Percentiles rank a stretch among this genome's conserved stretches.
These are phyloP conservation scores for Basipetospora chlamydospora DNA, from an alignment of 2,329 filamentous ascomycete species.

Conservation along the genomic window DNA sequence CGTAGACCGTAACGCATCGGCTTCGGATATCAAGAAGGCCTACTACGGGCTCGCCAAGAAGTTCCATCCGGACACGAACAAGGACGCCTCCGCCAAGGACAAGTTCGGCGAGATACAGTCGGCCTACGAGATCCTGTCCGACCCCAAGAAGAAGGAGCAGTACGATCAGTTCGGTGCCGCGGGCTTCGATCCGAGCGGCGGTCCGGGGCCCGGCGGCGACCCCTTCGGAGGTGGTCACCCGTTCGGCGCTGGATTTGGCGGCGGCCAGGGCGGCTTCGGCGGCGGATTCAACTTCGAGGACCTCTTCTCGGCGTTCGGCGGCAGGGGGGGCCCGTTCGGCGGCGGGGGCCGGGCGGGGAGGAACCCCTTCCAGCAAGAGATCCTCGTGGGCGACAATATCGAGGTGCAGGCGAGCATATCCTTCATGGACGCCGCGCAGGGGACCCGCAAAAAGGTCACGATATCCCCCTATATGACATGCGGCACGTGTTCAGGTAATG, in stretches of 20 bases:
- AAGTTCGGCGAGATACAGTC: constrained; percentile 86
- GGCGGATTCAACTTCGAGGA: constrained; percentile 92
- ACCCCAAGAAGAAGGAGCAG: constrained; percentile 82
- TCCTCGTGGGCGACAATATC: constrained; percentile 88
- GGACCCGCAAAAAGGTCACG: constrained; percentile 72
- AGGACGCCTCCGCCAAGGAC: constrained; percentile 84
- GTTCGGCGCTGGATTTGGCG: constrained; percentile 41
- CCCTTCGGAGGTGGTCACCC: constrained; percentile 50
- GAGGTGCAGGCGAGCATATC: constrained; percentile 86
- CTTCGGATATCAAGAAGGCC: constrained; percentile 89
- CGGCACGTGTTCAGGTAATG: constrained; percentile 68
- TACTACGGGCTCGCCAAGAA: constrained; percentile 98
- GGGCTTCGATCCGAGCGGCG: constrained; percentile 67
- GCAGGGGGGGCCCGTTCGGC: constrained; percentile 31
- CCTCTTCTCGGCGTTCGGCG: constrained; percentile 76
- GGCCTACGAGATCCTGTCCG: constrained; percentile 86
- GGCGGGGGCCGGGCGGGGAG: constrained; percentile 32
- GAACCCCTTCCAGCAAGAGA: constrained; percentile 60
- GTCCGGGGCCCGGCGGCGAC: constrained; percentile 34
- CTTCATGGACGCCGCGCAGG: constrained; percentile 93
- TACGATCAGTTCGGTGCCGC: constrained; percentile 84
- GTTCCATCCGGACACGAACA: constrained; percentile 95
- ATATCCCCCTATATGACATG: constrained; percentile 74
- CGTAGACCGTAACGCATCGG: constrained; percentile 64
- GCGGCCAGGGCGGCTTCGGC: constrained; percentile 54